A percentile compares a stretch with the other conserved stretches of the same genome.
phyloP scores from a whole-genome alignment of 192 early-diverging fungal genomes.

The Lobosporangium transversale region DNA sequence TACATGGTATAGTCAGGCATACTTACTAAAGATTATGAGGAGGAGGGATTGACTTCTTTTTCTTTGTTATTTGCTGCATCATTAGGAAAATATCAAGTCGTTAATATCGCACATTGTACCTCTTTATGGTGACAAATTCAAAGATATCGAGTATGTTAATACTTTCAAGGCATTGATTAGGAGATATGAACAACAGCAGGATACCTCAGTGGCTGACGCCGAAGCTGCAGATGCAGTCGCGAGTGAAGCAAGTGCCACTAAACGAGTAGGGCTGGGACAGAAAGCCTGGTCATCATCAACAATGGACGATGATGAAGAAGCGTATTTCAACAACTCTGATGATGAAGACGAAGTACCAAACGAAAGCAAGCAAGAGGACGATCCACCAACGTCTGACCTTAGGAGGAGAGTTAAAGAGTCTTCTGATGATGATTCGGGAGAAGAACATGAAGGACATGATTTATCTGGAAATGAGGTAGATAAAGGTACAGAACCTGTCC shows the following conservation, averaged over 20 bases:
- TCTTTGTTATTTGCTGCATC: background rate
- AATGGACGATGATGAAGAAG: conserved; percentile 82
- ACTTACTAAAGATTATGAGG: too few species aligned
- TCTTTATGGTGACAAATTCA: conserved; percentile 67
- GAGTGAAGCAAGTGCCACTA: conserved; percentile 47
- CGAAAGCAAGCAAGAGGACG: conserved; percentile 44
- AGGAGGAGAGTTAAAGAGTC: conserved; percentile 30
- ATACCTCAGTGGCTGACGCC: conserved; percentile 53
- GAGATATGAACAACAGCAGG: conserved; percentile 72
- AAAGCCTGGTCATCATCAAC: conserved; percentile 61
- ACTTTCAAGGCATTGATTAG: conserved; percentile 68
- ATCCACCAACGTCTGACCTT: conserved; percentile 36
- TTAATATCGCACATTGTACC: conserved; percentile 78
- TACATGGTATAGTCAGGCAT: too few species aligned
- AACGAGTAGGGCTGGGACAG: conserved; percentile 8
- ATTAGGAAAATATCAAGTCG: conserved; percentile 71
- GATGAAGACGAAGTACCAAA: conserved; percentile 62
- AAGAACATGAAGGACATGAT: background rate
- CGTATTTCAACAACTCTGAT: conserved; percentile 80
- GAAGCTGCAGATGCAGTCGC: conserved; percentile 32
- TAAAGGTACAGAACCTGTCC: conserved; percentile 17
- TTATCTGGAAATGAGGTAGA: conserved; percentile 4
- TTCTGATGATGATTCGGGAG: conserved; percentile 9
- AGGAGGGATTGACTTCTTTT: background rate
- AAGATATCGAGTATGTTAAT: conserved; percentile 68